Base-by-base conservation (phyloP, 768 basidiomycete genomes). In the Cubamyces lactineus region DNA sequence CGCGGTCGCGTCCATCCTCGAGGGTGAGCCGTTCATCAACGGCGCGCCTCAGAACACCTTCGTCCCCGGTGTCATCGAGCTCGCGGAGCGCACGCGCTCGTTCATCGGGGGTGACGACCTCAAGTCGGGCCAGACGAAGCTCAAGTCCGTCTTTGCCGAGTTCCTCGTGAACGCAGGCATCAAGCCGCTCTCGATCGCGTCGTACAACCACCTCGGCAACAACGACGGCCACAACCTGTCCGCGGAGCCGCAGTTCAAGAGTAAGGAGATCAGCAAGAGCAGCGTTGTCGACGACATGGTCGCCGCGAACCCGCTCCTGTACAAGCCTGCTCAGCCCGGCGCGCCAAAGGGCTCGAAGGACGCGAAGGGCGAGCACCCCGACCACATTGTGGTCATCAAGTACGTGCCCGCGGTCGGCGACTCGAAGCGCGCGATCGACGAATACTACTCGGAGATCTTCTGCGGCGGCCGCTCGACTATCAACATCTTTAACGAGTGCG, bases 11-110 rank as follows among this genome's bases (percentile, higher is more conserved):
- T 83, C 94, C 30, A 96, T 98, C 74, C 89, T 98, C 68, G 96
- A 98, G 77, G 90, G 90, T 59, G 87, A 89, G 72, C 94, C 96
- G 19, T 99, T 96, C 82, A 85, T 98, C 72, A 98, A 98, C 72
- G 96, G 96, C 52, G 95, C 96, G 11, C 96, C 96, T 6, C 96
- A 98, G 83, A 99, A 99, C 84, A 97, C 96, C 3, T 98, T 98
- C 69, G 95, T 99, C 24, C 96, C 96, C 0, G 96, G 96, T 65
- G 88, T 89, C 69, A 91, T 99, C 71, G 85, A 87, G 67, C 91
- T 99, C 66, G 94, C 96, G 43, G 96, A 98, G 80, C 84, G 87
- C 64, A 78, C 90, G 69, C 80, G 87, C 70, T 88, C 92, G 7
- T 98, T 98, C 83, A 97, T 99, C 69, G 96, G 93, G 48, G 96